Base-by-base conservation (phyloP, 2,329 filamentous ascomycete genomes). In the Chalara sp. region DNA sequence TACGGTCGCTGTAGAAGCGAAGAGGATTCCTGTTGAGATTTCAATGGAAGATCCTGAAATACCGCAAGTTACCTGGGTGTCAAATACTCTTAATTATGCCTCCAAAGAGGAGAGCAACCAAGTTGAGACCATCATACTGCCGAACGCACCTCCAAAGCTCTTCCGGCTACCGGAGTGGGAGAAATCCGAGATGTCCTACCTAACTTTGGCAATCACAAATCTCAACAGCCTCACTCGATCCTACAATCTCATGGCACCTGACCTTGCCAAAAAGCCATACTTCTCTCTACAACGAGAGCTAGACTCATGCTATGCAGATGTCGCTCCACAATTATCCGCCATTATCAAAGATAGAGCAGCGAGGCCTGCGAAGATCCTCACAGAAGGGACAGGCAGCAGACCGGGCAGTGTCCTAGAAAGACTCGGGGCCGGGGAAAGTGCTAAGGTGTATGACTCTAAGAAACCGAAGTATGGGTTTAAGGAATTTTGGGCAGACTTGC, bases 201-300 rank as follows among this genome's bases (percentile, higher is more conserved):
- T 91, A 65, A 80, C 78, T 39, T 76, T 93, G 5, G 81, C 88
- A 5, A 79, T 99, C 57, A 77, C 79, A 44, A 82, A 88, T 51
- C 80, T 97, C 50, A 97, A 97, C 68, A 68, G 71, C 32, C 75
- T 95, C 46, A 86, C 89, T 6, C 81, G 93, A 30, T 87, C 87
- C 11, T 99, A 99, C 73, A 97, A 97, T 61, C 79, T 97, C 3
- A 92, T 95, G 83, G 92, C 93, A 0, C 93, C 93, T 0, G 85
- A 89, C 49, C 76, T 96, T 1, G 91, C 92, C 2, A 95, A 93
- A 70, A 96, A 96, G 67, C 89, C 92, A 0, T 97, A 97, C 67
- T 90, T 89, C 63, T 84, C 77, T 2, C 79, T 97, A 6, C 81
- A 90, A 43, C 81, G 92, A 46, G 93, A 99, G 69, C 75, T 97